Evolutionary conservation across 768 basidiomycete species (phyloP).

Genomic region (Agaricus subrufescens): DNA sequence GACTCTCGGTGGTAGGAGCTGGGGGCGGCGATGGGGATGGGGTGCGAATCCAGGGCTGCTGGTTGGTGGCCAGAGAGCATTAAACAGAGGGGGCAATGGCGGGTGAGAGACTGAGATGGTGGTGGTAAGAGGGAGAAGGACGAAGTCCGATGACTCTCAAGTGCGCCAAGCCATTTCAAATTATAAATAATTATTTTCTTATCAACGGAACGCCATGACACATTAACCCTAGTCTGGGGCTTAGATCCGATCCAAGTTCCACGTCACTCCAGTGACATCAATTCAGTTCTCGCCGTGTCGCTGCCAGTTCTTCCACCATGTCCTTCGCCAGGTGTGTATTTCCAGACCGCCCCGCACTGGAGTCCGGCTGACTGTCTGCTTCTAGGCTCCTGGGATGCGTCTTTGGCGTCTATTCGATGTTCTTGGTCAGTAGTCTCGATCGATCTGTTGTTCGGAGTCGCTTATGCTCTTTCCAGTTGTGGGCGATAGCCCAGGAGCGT

Average conservation of each 20-base stretch:
- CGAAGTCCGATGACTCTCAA: conserved; percentile 4
- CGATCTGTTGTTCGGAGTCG: conserved; percentile 2
- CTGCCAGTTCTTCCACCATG: conserved; percentile 16
- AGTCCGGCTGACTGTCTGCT: neutral
- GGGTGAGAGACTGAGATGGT: conserved; percentile 9
- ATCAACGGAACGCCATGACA: conserved; percentile 8
- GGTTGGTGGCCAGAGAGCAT: conserved; percentile 20
- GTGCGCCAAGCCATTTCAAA: conserved; percentile 6
- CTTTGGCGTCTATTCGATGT: conserved; percentile 89
- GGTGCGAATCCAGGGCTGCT: conserved; percentile 9
- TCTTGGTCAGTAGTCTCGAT: conserved; percentile 54
- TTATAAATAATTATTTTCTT: conserved; percentile 10
- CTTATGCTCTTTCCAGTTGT: conserved; percentile 43
- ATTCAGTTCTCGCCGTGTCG: neutral
- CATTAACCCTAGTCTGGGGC: conserved; percentile 1
- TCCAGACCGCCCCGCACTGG: neutral
- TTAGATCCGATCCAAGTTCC: conserved; percentile 8
- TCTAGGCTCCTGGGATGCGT: conserved; percentile 73
- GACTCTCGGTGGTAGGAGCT: conserved; percentile 12
- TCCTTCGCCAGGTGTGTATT: conserved; percentile 24
- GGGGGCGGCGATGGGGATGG: conserved; percentile 8
- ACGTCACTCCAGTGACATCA: conserved; percentile 6
- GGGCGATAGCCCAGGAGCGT: conserved; percentile 94
- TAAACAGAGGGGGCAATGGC: conserved; percentile 11
- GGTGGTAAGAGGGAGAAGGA: conserved; percentile 16